A percentile compares a stretch with the other conserved stretches of the same genome.
These are phyloP conservation scores for Tanozyma kutaoensis DNA, from an alignment of 805 yeast genomes.

Conservation along the genomic window DNA sequence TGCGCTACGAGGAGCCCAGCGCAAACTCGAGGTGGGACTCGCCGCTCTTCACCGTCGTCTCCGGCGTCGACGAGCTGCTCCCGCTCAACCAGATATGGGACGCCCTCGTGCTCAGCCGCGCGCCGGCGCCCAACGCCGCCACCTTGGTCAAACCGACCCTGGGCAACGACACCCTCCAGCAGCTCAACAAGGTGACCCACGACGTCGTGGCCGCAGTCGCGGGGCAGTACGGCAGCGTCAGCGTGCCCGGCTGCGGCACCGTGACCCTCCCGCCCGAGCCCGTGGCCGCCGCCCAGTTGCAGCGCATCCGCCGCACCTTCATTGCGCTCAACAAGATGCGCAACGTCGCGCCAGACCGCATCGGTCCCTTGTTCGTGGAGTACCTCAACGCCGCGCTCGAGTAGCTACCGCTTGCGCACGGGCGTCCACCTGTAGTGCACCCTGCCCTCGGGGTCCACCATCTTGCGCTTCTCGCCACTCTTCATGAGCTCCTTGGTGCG, in stretches of 20 bases:
- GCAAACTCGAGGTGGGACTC: conserved; percentile 84
- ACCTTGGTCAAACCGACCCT: conserved; percentile 74
- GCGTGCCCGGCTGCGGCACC: no score
- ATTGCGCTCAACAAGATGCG: conserved; percentile 72
- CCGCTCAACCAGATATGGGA: conserved; percentile 61
- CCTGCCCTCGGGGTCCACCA: conserved; percentile 52
- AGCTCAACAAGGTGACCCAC: conserved; percentile 61
- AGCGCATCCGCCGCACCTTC: conserved; percentile 73
- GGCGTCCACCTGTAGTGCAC: conserved; percentile 76
- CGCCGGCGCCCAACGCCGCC: conserved; percentile 73
- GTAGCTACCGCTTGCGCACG: conserved; percentile 41
- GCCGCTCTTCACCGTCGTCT: conserved; percentile 65
- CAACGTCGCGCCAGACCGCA: conserved; percentile 55
- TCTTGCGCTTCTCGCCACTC: conserved; percentile 75
- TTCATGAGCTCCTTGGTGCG: conserved; percentile 80
- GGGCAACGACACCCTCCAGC: conserved; percentile 62
- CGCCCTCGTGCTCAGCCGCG: conserved; percentile 42
- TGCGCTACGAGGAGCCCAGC: conserved; percentile 92
- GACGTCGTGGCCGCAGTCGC: conserved; percentile 38
- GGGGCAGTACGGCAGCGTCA: no score
- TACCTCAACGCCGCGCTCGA: conserved; percentile 27
- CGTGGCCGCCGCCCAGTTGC: conserved; percentile 65
- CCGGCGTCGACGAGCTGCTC: conserved; percentile 28
- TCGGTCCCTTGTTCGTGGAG: conserved; percentile 63
- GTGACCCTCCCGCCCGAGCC: conserved; percentile 47